Percentiles rank a stretch among this genome's conserved stretches.
phyloP scores from a whole-genome alignment of 208 protist species.

The Wallacemonas sp. region DNA sequence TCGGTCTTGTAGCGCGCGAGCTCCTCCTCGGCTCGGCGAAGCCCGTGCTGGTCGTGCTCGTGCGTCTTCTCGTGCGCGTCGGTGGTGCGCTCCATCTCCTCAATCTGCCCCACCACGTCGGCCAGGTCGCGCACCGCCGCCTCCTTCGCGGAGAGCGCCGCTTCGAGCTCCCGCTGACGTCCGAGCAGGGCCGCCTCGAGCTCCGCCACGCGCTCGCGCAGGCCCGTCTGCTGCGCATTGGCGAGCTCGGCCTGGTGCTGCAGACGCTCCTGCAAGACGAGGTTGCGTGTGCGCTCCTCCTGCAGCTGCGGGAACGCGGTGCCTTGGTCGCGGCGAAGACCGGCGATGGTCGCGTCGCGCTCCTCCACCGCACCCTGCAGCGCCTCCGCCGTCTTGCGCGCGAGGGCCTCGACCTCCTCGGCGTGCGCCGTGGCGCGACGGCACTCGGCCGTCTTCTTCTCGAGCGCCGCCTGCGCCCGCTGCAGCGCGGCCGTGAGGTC shows the following conservation, averaged over 20 bases:
- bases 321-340: conserved; percentile 52
- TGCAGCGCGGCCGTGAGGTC: conserved; percentile 28
- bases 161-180: conserved; percentile 23
- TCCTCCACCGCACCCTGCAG: conserved; percentile 35
- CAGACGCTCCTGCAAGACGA: conserved; percentile 58
- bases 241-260: conserved; percentile 47
- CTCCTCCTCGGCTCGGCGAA: conserved; percentile 27
- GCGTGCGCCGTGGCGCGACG: conserved; percentile 45
- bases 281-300: conserved; percentile 41
- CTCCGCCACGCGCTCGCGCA: conserved; percentile 29
- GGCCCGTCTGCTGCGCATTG: conserved; percentile 24
- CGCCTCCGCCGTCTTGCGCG: conserved; percentile 49
- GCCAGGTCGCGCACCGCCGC: conserved; percentile 21
- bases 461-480: conserved; percentile 26
- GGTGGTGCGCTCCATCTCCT: conserved; percentile 27
- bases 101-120: conserved; percentile 20
- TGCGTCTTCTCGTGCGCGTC: conserved; percentile 45
- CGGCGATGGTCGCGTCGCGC: conserved; percentile 47
- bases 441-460: conserved; percentile 46
- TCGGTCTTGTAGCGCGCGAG: conserved; percentile 32
- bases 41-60: conserved; percentile 31
- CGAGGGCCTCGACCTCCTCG: conserved; percentile 59
- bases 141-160: conserved; percentile 23
- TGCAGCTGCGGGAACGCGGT: conserved; percentile 40
- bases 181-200: conserved; percentile 24